Evolutionary conservation across 768 basidiomycete genomes (phyloP).

Genomic region (Termitomyces heimii): DNA sequence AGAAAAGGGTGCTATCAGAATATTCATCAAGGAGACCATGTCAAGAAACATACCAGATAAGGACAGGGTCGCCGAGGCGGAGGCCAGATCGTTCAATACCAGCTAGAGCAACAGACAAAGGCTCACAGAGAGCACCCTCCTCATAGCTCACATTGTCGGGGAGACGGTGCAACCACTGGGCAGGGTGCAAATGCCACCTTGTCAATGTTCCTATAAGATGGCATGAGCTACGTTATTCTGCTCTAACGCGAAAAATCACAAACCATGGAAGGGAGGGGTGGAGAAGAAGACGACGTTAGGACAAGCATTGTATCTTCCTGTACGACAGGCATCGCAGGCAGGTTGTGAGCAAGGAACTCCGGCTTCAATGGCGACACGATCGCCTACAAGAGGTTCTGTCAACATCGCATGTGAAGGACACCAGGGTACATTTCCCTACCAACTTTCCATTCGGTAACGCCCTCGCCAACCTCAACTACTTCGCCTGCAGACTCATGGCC

Average conservation of each 20-base stretch:
- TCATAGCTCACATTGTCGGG: constrained; percentile 59
- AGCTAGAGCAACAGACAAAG: constrained; percentile 60
- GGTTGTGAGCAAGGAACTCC: constrained; percentile 64
- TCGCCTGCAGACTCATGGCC: constrained; percentile 71
- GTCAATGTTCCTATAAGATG: constrained; percentile 46
- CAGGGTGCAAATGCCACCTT: constrained; percentile 62
- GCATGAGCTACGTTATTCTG: background rate
- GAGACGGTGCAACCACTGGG: constrained; percentile 61
- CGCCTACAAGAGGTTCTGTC: constrained; percentile 29
- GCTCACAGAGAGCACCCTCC: constrained; percentile 65
- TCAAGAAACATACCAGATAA: constrained; percentile 43
- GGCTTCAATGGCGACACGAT: constrained; percentile 65
- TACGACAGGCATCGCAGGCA: constrained; percentile 54
- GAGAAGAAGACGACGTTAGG: constrained; percentile 61
- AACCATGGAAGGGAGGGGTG: constrained; percentile 64
- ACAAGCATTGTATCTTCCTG: constrained; percentile 63
- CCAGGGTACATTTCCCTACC: constrained; percentile 25
- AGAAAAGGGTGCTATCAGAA: background rate
- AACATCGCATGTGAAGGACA: background rate
- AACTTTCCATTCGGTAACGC: constrained; percentile 59
- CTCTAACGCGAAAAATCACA: background rate
- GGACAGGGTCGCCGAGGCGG: constrained; percentile 56
- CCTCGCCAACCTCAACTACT: constrained; percentile 57
- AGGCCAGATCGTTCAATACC: constrained; percentile 62
- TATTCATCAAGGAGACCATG: background rate